These are phyloP conservation scores for Lentinus brumalis DNA, from an alignment of 768 basidiomycete species.

Conservation along the genomic window DNA sequence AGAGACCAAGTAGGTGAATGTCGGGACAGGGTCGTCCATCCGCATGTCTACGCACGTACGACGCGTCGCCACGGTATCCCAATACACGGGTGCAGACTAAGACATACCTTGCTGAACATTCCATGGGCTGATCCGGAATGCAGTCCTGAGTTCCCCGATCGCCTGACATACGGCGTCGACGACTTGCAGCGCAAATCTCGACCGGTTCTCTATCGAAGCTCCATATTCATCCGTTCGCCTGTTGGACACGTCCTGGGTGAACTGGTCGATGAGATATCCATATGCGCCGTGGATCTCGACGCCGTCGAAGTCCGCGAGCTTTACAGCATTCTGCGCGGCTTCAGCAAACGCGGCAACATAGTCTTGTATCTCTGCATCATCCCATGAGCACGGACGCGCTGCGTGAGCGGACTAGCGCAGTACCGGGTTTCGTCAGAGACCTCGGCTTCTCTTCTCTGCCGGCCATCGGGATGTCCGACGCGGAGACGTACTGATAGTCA, in stretches of 20 bases:
- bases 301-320: conserved; percentile 28
- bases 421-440: conserved; percentile 20
- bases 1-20: conserved; percentile 38
- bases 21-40: conserved; percentile 29
- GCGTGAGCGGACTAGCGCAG: no score
- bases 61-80: background rate
- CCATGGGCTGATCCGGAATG: conserved; percentile 7
- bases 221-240: conserved; percentile 51
- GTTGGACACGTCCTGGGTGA: conserved; percentile 39
- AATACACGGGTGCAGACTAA: background rate
- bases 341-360: conserved; percentile 35
- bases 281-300: conserved; percentile 27
- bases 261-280: conserved; percentile 41
- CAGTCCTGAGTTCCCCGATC: conserved; percentile 1
- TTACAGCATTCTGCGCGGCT: conserved; percentile 32
- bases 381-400: no score
- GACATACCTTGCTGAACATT: conserved; percentile 26
- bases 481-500: conserved; percentile 9
- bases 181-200: conserved; percentile 44
- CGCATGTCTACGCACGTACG: conserved; percentile 24
- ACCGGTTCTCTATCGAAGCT: conserved; percentile 46
- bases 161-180: conserved; percentile 34
- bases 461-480: conserved; percentile 28
- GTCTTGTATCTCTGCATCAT: conserved; percentile 35
- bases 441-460: conserved; percentile 11